Conservation (phyloP, 768 basidiomycete genomes). For the Amyloporia xantha region DNA sequence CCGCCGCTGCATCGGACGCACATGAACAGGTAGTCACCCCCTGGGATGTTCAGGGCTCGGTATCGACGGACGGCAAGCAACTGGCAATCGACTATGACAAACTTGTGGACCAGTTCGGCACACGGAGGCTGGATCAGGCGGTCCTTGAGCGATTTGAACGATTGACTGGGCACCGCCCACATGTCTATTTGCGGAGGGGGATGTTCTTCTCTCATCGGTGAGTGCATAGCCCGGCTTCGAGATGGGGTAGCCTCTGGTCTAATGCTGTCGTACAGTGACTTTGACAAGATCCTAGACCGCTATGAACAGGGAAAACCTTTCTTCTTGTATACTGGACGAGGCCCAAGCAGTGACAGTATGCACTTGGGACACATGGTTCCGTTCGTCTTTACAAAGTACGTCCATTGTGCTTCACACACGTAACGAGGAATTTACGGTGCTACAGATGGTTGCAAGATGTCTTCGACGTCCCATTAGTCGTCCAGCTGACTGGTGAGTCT, state of each 20-base stretch:
- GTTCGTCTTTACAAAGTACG: conserved; percentile 94
- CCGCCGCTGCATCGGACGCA: conserved; percentile 22
- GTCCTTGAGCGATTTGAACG: conserved; percentile 86
- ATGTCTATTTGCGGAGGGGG: conserved; percentile 81
- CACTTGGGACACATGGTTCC: conserved; percentile 98
- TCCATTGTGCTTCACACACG: conserved; percentile 3
- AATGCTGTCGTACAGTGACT: conserved; percentile 50
- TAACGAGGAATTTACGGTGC: neutral
- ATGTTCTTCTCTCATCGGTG: conserved; percentile 99
- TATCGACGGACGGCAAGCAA: conserved; percentile 83
- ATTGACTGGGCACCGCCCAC: conserved; percentile 83
- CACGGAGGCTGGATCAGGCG: conserved; percentile 67
- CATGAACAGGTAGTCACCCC: conserved; percentile 87
- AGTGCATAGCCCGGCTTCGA: conserved; percentile 16
- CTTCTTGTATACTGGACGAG: conserved; percentile 95
- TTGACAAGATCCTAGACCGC: conserved; percentile 88
- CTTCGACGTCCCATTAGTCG: conserved; percentile 88
- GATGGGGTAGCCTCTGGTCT: neutral
- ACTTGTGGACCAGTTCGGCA: conserved; percentile 90
- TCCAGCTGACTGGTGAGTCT: conserved; percentile 83
- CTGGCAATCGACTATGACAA: conserved; percentile 96
- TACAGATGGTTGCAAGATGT: conserved; percentile 93
- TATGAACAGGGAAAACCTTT: conserved; percentile 97
- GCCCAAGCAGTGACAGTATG: conserved; percentile 94
- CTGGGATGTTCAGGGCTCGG: conserved; percentile 94